Conservation (phyloP, 208 protist genomes). For the Trypanosoma mega region DNA sequence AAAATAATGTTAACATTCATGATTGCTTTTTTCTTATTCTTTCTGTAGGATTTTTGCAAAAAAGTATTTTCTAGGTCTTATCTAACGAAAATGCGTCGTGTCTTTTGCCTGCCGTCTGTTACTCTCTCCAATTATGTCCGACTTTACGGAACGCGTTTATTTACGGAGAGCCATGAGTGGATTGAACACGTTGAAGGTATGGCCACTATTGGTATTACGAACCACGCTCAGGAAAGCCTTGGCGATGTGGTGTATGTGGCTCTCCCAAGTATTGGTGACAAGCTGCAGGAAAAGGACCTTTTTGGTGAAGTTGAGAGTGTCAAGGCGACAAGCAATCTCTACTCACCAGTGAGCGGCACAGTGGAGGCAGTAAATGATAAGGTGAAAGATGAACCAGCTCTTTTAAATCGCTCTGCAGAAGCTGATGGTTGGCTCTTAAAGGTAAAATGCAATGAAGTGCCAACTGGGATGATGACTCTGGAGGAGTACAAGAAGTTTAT, state of each 20-base stretch:
- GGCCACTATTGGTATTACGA: constrained; percentile 84
- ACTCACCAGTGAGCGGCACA: constrained; percentile 83
- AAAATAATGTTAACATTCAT: too few species aligned
- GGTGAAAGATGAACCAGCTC: constrained; percentile 78
- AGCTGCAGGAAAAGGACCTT: constrained; percentile 60
- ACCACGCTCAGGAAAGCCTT: constrained; percentile 88
- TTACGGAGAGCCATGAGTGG: constrained; percentile 93
- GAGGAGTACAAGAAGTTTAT: constrained; percentile 89
- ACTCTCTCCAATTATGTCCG: constrained; percentile 39
- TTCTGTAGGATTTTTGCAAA: too few species aligned
- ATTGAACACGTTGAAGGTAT: constrained; percentile 55
- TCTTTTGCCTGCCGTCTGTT: constrained; percentile 30
- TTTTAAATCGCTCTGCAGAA: constrained; percentile 88
- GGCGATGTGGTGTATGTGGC: constrained; percentile 92
- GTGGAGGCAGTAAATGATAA: constrained; percentile 84
- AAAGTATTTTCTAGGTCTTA: too few species aligned
- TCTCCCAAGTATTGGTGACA: constrained; percentile 86
- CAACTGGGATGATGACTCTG: constrained; percentile 74
- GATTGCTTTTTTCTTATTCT: too few species aligned
- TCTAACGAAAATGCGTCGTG: constrained; percentile 76
- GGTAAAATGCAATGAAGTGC: constrained; percentile 72
- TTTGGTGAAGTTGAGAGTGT: constrained; percentile 92
- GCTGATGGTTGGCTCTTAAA: constrained; percentile 89
- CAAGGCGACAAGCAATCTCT: constrained; percentile 91
- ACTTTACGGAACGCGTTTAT: constrained; percentile 70